These are phyloP conservation scores for Thozetella sp. DNA, from an alignment of 495 filamentous ascomycete genomes.

Conservation along the genomic window DNA sequence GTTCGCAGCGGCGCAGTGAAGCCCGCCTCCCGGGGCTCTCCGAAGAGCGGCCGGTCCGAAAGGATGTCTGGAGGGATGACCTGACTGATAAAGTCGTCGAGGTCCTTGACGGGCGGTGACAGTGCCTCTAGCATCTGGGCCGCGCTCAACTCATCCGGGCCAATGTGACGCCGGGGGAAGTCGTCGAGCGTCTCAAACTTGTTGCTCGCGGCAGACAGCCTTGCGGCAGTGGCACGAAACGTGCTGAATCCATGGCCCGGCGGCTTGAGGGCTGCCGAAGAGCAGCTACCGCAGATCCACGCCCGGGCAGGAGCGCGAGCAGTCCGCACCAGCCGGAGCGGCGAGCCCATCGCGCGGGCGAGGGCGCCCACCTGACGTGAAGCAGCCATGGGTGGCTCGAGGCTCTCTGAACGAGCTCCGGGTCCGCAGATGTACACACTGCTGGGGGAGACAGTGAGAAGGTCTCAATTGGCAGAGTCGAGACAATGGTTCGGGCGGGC, in stretches of 20 bases:
- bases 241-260: neutral
- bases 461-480: no score
- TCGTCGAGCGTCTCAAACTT: conserved; percentile 45
- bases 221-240: conserved; percentile 5
- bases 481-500: no score
- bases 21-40: conserved; percentile 5
- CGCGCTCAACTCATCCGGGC: conserved; percentile 73
- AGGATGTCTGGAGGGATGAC: conserved; percentile 85
- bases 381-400: neutral
- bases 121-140: conserved; percentile 81
- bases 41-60: conserved; percentile 54
- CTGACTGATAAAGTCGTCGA: conserved; percentile 89
- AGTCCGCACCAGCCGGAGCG: neutral
- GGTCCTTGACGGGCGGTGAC: conserved; percentile 68
- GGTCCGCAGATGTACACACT: no score
- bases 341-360: neutral
- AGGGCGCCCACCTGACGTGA: neutral
- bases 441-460: no score
- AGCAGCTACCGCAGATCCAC: neutral
- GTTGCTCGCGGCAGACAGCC: conserved; percentile 7
- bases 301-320: neutral
- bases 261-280: neutral
- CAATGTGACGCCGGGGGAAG: conserved; percentile 91
- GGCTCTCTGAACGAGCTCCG: no score
- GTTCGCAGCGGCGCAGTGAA: conserved; percentile 14